phyloP scores from a whole-genome alignment of 257 asterid species.

The Schizonepeta tenuifolia region DNA sequence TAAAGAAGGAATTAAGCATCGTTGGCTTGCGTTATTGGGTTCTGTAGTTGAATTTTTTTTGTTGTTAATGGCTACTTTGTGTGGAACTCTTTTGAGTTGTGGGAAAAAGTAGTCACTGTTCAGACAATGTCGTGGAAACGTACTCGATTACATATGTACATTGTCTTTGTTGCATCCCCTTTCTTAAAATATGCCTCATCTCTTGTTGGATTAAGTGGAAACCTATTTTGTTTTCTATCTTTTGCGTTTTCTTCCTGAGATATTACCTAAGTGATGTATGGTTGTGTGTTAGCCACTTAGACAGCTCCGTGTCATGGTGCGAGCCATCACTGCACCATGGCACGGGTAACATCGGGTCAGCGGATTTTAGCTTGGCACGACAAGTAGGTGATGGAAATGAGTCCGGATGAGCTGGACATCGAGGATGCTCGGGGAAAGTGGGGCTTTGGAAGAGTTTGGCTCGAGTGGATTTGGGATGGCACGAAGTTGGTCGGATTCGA shows the following conservation, averaged over 20 bases:
- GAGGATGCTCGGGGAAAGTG: too few species aligned
- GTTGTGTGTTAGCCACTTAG: too few species aligned
- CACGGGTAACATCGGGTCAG: too few species aligned
- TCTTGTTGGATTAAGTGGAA: background rate
- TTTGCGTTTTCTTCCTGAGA: conserved; percentile 2
- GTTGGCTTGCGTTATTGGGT: conserved; percentile 2
- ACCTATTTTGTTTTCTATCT: too few species aligned
- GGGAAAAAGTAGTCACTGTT: background rate
- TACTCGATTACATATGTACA: background rate
- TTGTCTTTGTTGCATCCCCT: background rate
- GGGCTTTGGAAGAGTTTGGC: too few species aligned
- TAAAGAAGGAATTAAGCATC: background rate
- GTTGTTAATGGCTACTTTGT: background rate
- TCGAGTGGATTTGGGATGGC: too few species aligned
- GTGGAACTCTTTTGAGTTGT: background rate
- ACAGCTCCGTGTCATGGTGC: too few species aligned
- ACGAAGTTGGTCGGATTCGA: too few species aligned
- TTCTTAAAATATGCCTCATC: background rate
- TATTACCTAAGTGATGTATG: background rate
- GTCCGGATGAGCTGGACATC: too few species aligned
- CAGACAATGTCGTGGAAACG: background rate
- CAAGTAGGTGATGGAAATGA: too few species aligned
- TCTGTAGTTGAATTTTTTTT: background rate
- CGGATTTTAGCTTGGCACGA: too few species aligned
- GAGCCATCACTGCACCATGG: too few species aligned